Evolutionary conservation across 2,329 filamentous ascomycete genomes (phyloP).

Genomic region (Aureobasidium sp.): DNA sequence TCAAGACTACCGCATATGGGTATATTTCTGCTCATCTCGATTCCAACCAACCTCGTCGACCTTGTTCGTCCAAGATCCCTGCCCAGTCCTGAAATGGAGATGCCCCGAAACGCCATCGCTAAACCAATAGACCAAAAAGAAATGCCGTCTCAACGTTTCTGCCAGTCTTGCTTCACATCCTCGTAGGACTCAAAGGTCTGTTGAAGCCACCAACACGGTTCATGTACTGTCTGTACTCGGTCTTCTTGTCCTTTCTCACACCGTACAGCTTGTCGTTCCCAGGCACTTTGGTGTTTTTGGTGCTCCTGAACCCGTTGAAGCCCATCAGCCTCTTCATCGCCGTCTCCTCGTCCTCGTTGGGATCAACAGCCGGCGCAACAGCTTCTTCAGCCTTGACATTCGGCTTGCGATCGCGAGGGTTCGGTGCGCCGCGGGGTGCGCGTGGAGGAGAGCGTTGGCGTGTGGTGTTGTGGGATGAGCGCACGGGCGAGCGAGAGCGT

Average conservation of each 20-base stretch:
- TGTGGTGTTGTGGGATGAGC: background rate
- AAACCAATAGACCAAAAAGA: background rate
- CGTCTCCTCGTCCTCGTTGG: conserved; percentile 54
- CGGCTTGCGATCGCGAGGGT: background rate
- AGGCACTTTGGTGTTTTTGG: conserved; percentile 79
- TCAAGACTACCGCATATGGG: too few relatives aligned
- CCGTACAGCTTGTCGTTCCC: conserved; percentile 76
- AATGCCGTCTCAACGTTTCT: too few relatives aligned
- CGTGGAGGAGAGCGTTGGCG: conserved; percentile 1
- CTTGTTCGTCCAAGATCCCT: background rate
- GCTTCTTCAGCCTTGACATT: conserved; percentile 22
- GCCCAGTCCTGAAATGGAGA: too few relatives aligned
- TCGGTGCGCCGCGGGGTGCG: background rate
- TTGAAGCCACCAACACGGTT: conserved; percentile 79
- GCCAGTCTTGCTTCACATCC: conserved; percentile 31
- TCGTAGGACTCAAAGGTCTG: conserved; percentile 52
- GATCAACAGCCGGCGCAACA: conserved; percentile 18
- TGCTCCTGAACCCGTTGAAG: conserved; percentile 76
- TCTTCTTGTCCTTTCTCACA: conserved; percentile 87
- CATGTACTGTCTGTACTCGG: conserved; percentile 95
- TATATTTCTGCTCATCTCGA: background rate
- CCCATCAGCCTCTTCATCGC: conserved; percentile 85
- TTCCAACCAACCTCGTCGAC: background rate
- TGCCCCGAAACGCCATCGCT: conserved; percentile 13
- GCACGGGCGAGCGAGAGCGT: conserved; percentile 2